Evolutionary conservation across 495 filamentous ascomycete species (phyloP).

Genomic region (Aspergillus avenaceus): DNA sequence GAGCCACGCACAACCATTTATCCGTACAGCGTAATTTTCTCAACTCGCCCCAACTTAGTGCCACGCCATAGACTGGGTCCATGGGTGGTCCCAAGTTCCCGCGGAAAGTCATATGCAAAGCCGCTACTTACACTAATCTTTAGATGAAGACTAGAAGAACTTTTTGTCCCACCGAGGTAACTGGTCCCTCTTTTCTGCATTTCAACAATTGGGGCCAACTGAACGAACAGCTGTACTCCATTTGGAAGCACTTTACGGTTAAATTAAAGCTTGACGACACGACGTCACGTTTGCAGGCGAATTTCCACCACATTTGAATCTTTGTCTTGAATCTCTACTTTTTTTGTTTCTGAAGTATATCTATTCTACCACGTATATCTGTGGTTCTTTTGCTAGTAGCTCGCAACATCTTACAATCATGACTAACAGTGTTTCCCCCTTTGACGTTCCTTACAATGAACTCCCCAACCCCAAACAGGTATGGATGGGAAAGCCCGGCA

Average conservation of each 20-base stretch:
- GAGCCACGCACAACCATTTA: too few species aligned
- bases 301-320: too few species aligned
- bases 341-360: background rate
- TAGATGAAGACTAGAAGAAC: too few species aligned
- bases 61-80: too few species aligned
- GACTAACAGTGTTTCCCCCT: constrained; percentile 13
- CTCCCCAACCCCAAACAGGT: constrained; percentile 41
- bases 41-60: too few species aligned
- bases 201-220: background rate
- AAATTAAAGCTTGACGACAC: background rate
- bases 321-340: too few species aligned
- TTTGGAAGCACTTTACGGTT: background rate
- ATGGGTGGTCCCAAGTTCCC: too few species aligned
- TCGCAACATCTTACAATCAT: constrained; percentile 7
- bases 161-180: background rate
- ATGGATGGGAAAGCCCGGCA: constrained; percentile 39
- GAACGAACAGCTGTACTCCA: background rate
- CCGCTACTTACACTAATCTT: too few species aligned
- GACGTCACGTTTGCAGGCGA: too few species aligned
- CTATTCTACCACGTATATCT: background rate
- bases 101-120: too few species aligned
- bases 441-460: constrained; percentile 33
- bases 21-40: too few species aligned
- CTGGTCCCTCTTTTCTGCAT: background rate
- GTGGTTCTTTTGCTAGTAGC: background rate